Conservation (phyloP, 73 alveolate species). For the Symbiodinium natans region DNA sequence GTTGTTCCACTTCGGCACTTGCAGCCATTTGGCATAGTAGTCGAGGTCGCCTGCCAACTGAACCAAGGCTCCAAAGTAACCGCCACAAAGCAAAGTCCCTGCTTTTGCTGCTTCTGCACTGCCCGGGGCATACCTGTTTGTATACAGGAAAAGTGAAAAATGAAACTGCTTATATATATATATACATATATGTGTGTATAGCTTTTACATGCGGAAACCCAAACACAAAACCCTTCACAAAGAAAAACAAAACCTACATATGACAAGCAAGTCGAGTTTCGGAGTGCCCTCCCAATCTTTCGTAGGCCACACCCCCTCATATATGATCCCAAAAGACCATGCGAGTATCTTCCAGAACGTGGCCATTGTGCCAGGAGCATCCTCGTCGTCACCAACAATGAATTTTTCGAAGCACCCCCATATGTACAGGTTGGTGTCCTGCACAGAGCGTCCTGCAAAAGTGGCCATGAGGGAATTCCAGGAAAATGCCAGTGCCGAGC, state of each 20-base stretch:
- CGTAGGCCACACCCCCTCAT: not conserved
- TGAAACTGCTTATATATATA: too few species aligned
- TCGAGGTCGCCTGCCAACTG: constrained; percentile 16
- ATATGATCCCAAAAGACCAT: not conserved
- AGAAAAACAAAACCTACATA: too few species aligned
- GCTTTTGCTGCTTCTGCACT: not conserved
- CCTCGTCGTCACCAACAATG: too few species aligned
- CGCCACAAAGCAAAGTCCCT: not conserved
- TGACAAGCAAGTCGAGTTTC: too few species aligned
- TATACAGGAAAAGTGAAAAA: too few species aligned
- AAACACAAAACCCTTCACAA: too few species aligned
- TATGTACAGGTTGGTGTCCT: not conserved
- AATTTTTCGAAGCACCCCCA: constrained; percentile 17
- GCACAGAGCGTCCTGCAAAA: not conserved
- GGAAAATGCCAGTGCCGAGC: not conserved
- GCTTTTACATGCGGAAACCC: too few species aligned
- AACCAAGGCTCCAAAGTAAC: not conserved
- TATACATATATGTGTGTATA: too few species aligned
- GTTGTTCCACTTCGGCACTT: not conserved
- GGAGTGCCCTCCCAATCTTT: not conserved
- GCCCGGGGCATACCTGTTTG: not conserved
- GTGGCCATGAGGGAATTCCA: not conserved
- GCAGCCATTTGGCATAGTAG: not conserved
- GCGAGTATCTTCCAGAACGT: not conserved
- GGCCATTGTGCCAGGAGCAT: not conserved